Evolutionary conservation across 371 early-diverging fungal genomes (phyloP).

Genomic region (Lichtheimia corymbifera): DNA sequence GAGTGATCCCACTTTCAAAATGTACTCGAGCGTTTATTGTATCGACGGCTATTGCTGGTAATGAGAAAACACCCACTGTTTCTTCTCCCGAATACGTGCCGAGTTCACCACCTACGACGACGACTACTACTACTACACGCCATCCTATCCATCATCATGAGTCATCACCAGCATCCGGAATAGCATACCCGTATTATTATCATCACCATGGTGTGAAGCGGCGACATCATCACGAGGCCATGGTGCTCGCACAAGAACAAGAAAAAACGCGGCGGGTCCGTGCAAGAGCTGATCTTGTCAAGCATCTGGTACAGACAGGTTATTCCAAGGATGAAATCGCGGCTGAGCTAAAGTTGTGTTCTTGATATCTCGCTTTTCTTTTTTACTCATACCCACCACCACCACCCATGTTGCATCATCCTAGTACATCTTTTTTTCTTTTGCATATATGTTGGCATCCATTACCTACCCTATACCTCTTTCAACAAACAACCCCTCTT

Average conservation of each 20-base stretch:
- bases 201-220: too few relatives aligned
- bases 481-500: too few relatives aligned
- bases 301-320: constrained; percentile 12
- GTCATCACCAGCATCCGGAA: background rate
- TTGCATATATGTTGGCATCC: background rate
- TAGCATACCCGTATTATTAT: too few relatives aligned
- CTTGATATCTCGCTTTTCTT: background rate
- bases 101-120: background rate
- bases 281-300: constrained; percentile 17
- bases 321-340: constrained; percentile 19
- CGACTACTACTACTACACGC: constrained; percentile 2
- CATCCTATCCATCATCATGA: constrained; percentile 9
- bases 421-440: background rate
- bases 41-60: constrained; percentile 9
- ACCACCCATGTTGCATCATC: background rate
- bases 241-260: constrained; percentile 5
- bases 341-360: constrained; percentile 3
- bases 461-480: background rate
- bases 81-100: too few relatives aligned
- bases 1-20: constrained; percentile 14
- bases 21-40: constrained; percentile 17
- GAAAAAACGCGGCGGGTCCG: constrained; percentile 19
- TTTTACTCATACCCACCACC: background rate
- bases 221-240: too few relatives aligned
- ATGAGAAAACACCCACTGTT: background rate